These are phyloP conservation scores for Metschnikowia cerradonensis DNA, from an alignment of 805 yeast species.

Conservation along the genomic window DNA sequence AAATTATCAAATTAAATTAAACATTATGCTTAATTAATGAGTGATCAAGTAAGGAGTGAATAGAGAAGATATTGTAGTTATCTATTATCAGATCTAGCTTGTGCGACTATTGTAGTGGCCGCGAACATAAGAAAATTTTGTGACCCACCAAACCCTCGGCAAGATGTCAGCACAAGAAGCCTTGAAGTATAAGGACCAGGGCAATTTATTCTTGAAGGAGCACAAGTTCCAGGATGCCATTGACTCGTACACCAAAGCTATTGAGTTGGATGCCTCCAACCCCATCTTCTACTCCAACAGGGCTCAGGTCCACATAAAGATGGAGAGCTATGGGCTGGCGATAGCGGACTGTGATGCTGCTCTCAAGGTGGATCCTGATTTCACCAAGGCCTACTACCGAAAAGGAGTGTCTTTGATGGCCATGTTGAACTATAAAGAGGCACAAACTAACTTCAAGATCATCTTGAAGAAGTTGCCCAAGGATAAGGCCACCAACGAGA, in stretches of 20 bases:
- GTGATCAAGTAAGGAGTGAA: too few species aligned
- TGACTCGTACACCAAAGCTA: slow-evolving; percentile 70
- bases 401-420: slow-evolving; percentile 81
- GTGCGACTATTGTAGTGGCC: neutral
- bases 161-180: slow-evolving; percentile 35
- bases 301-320: slow-evolving; percentile 83
- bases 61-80: too few species aligned
- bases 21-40: too few species aligned
- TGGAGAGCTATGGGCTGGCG: slow-evolving; percentile 84
- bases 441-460: slow-evolving; percentile 61
- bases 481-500: slow-evolving; percentile 63
- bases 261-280: slow-evolving; percentile 54
- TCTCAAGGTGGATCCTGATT: slow-evolving; percentile 58
- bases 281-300: slow-evolving; percentile 76
- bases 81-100: too few species aligned
- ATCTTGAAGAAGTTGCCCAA: slow-evolving; percentile 62
- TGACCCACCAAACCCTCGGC: neutral
- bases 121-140: slow-evolving; percentile 1
- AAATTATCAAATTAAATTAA: too few species aligned
- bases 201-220: slow-evolving; percentile 67
- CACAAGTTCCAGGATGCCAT: slow-evolving; percentile 64
- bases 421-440: slow-evolving; percentile 67
- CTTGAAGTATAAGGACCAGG: slow-evolving; percentile 56
- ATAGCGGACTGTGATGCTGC: slow-evolving; percentile 74
- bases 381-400: slow-evolving; percentile 80